A percentile compares a stretch with the other conserved stretches of the same genome.
These are phyloP conservation scores for Ceratobasidium sp. DNA, from an alignment of 1,284 basidiomycete species.

Conservation along the genomic window DNA sequence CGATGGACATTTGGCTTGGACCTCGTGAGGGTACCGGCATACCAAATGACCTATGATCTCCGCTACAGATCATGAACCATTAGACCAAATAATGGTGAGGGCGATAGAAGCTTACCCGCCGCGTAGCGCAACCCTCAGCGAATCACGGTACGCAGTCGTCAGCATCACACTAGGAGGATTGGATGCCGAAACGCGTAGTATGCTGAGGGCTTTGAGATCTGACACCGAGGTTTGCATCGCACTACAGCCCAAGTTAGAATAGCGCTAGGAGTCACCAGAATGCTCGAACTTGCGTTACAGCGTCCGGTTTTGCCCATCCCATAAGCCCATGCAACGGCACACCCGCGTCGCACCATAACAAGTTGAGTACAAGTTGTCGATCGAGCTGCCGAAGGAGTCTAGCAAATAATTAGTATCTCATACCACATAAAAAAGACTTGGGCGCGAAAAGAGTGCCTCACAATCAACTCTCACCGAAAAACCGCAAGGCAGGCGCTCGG, in stretches of 20 bases:
- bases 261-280: constrained; percentile 1
- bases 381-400: constrained; percentile 87
- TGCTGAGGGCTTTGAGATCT: constrained; percentile 75
- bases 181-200: constrained; percentile 69
- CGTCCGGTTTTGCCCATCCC: constrained; percentile 78
- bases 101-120: constrained; percentile 71
- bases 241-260: constrained; percentile 19
- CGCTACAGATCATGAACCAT: constrained; percentile 57
- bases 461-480: constrained; percentile 68
- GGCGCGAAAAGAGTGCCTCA: constrained; percentile 6
- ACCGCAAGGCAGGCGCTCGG: constrained; percentile 94
- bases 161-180: constrained; percentile 67
- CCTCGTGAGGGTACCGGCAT: constrained; percentile 72
- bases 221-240: constrained; percentile 69
- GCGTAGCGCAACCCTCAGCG: constrained; percentile 86
- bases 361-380: constrained; percentile 88
- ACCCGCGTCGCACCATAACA: constrained; percentile 88
- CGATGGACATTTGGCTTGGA: constrained; percentile 57
- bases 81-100: neutral
- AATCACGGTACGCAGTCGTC: constrained; percentile 79
- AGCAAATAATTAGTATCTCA: constrained; percentile 35
- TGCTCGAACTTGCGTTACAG: constrained; percentile 62
- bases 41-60: constrained; percentile 90
- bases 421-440: neutral
- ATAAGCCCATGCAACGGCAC: constrained; percentile 74